Percentiles rank a stretch among this genome's conserved stretches.
Evolutionary conservation across 2,329 filamentous ascomycete genomes (phyloP).

Genomic region (Dactylellina drechsleri): DNA sequence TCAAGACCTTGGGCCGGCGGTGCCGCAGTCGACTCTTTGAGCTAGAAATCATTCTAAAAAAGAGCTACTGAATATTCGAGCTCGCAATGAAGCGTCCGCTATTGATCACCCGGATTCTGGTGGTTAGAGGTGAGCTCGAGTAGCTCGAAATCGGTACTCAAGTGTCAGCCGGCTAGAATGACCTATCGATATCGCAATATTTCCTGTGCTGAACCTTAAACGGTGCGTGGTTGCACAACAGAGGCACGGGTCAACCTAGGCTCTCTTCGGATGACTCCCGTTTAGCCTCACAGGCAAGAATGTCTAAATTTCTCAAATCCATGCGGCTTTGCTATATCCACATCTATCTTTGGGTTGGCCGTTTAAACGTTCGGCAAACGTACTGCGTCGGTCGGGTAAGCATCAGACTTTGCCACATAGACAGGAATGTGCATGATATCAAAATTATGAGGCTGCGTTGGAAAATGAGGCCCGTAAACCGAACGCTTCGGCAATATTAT

Average conservation of each 20-base stretch:
- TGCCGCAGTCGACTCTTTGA: background rate
- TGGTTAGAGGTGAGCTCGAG: too few relatives aligned
- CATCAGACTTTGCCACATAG: slow-evolving; percentile 23
- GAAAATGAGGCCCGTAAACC: too few relatives aligned
- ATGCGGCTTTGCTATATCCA: slow-evolving; percentile 5
- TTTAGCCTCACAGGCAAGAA: slow-evolving; percentile 34
- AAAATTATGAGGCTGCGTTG: too few relatives aligned
- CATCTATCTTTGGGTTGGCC: slow-evolving; percentile 5
- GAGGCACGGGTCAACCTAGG: background rate
- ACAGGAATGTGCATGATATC: too few relatives aligned
- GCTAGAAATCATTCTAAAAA: too few relatives aligned
- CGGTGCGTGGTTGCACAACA: slow-evolving; percentile 29
- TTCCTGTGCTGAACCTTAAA: background rate
- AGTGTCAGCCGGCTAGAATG: background rate
- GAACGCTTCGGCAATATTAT: too few relatives aligned
- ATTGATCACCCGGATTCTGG: background rate
- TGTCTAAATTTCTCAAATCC: slow-evolving; percentile 12
- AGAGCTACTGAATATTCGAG: too few relatives aligned
- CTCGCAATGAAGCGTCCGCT: background rate
- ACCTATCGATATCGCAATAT: slow-evolving; percentile 37
- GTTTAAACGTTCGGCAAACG: background rate
- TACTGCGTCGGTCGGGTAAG: slow-evolving; percentile 13
- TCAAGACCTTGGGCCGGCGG: background rate
- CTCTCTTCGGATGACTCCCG: background rate
- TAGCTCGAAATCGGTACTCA: too few relatives aligned